Evolutionary conservation across 2,329 filamentous ascomycete species (phyloP).

Genomic region (Xylariaceae sp.): DNA sequence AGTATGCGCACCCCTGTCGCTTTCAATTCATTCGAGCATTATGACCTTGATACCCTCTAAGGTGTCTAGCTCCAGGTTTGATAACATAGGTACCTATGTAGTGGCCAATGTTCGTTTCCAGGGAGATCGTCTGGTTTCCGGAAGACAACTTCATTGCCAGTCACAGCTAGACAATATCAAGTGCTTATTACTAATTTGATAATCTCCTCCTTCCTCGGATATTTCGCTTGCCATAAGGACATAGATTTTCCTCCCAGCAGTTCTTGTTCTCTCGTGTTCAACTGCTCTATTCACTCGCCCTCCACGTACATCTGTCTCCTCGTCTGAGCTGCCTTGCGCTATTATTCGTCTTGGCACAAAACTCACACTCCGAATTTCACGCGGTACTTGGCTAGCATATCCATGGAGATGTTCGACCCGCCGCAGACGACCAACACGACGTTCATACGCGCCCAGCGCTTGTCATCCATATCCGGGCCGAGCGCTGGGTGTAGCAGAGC

Average conservation of each 20-base stretch:
- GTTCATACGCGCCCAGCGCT: slow-evolving; percentile 61
- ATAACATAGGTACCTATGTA: too few species aligned
- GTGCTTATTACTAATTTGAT: neutral
- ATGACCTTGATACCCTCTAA: too few species aligned
- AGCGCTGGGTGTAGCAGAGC: slow-evolving; percentile 55
- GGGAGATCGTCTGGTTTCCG: neutral
- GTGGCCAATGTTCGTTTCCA: neutral
- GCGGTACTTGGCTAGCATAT: slow-evolving; percentile 57
- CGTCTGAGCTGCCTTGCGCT: neutral
- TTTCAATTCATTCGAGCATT: neutral
- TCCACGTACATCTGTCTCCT: neutral
- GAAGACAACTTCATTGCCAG: neutral
- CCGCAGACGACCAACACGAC: slow-evolving; percentile 86
- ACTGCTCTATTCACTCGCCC: neutral
- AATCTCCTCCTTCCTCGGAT: too few species aligned
- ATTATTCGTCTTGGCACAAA: neutral
- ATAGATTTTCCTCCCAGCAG: neutral
- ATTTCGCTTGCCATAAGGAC: too few species aligned
- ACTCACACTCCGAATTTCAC: slow-evolving; percentile 40
- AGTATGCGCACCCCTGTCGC: neutral
- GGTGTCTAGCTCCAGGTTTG: too few species aligned
- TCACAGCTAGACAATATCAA: too few species aligned
- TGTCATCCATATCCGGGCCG: slow-evolving; percentile 48
- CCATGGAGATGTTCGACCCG: slow-evolving; percentile 62
- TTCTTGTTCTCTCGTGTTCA: neutral